Evolutionary conservation across 2,329 filamentous ascomycete genomes (phyloP).

Genomic region (Dactylella cylindrospora): DNA sequence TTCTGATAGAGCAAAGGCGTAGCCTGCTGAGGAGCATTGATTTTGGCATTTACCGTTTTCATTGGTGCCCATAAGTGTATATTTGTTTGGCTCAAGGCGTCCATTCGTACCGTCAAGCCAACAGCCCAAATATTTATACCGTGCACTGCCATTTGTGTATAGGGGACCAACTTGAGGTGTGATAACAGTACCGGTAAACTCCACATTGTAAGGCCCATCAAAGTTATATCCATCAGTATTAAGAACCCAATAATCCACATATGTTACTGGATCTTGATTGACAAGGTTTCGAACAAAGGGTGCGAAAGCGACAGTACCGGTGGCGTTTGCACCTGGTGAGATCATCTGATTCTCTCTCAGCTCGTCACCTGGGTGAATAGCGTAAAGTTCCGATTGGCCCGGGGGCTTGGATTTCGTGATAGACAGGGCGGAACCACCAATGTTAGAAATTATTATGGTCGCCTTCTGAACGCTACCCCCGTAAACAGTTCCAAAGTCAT

Average conservation of each 20-base stretch:
- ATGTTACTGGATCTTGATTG: conserved; percentile 44
- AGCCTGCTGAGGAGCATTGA: conserved; percentile 49
- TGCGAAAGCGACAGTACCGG: conserved; percentile 51
- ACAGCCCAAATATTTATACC: conserved; percentile 53
- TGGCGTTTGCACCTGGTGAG: conserved; percentile 49
- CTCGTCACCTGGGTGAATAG: conserved; percentile 50
- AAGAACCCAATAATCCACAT: conserved; percentile 53
- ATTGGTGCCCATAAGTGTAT: conserved; percentile 50
- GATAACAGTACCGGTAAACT: conserved; percentile 51
- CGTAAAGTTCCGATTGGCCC: conserved; percentile 50
- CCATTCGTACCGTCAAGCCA: conserved; percentile 52
- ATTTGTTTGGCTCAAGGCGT: conserved; percentile 50
- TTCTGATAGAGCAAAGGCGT: conserved; percentile 51
- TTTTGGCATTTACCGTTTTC: conserved; percentile 52
- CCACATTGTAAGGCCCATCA: conserved; percentile 52
- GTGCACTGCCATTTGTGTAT: conserved; percentile 47
- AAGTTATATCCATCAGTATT: conserved; percentile 55
- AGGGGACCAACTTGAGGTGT: conserved; percentile 52
- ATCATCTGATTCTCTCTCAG: conserved; percentile 51
- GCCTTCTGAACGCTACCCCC: conserved; percentile 13
- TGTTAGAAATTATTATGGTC: conserved; percentile 51
- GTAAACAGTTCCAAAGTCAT: conserved; percentile 50
- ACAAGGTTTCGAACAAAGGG: conserved; percentile 18
- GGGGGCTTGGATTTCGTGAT: conserved; percentile 54
- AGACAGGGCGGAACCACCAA: conserved; percentile 51